phyloP scores from a whole-genome alignment of 2,329 filamentous ascomycete species.

The Aspergillus alliaceus region DNA sequence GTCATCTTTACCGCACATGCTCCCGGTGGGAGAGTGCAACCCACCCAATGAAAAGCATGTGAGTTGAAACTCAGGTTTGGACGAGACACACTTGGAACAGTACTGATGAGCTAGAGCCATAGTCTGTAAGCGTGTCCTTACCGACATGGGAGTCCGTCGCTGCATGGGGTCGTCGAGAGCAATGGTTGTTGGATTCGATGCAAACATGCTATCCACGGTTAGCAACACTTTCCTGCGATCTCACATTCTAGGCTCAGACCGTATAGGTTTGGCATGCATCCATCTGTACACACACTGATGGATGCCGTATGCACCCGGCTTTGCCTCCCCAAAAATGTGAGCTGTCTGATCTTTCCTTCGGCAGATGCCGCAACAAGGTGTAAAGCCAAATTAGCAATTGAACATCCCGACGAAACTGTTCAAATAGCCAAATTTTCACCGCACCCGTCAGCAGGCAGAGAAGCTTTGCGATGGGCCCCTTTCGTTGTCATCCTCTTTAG shows the following conservation, averaged over 20 bases:
- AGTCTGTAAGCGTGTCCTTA: conserved; percentile 10
- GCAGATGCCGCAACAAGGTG: background rate
- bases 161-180: background rate
- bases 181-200: conserved; percentile 5
- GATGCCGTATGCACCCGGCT: background rate
- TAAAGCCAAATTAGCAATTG: background rate
- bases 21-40: background rate
- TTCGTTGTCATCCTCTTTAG: background rate
- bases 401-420: background rate
- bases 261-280: conserved; percentile 4
- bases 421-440: background rate
- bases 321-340: background rate
- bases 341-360: conserved; percentile 5
- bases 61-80: background rate
- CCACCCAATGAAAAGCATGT: background rate
- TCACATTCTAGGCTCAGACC: background rate
- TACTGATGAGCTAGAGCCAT: background rate
- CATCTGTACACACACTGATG: background rate
- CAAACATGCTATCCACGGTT: conserved; percentile 10
- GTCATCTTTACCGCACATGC: background rate
- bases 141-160: conserved; percentile 8
- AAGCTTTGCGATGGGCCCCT: background rate
- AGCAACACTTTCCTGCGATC: background rate
- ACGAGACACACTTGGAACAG: background rate
- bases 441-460: background rate